Conservation (phyloP, 1,284 basidiomycete species). For the Malassezia brasiliensis region DNA sequence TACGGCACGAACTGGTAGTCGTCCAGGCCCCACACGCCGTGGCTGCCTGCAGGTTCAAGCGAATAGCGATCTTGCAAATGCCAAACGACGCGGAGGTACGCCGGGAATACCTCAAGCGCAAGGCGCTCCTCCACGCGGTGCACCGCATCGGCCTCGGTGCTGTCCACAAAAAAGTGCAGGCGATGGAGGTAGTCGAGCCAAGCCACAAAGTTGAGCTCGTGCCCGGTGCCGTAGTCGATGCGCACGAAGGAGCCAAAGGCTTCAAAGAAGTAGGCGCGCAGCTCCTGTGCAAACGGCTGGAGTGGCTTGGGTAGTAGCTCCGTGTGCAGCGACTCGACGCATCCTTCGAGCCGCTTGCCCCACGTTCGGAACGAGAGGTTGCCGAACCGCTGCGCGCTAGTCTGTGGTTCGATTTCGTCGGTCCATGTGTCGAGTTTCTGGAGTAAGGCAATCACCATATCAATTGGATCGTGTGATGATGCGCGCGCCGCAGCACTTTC, state of each 20-base stretch:
- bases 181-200: conserved; percentile 36
- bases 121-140: conserved; percentile 22
- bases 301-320: conserved; percentile 54
- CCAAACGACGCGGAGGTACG: conserved; percentile 75
- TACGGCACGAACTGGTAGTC: conserved; percentile 87
- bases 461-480: conserved; percentile 26
- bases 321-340: conserved; percentile 21
- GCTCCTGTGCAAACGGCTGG: conserved; percentile 54
- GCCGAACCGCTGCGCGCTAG: conserved; percentile 82
- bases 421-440: conserved; percentile 68
- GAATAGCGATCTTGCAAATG: conserved; percentile 76
- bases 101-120: conserved; percentile 57
- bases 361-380: conserved; percentile 85
- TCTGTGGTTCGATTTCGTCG: conserved; percentile 65
- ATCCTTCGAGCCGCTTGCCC: conserved; percentile 65
- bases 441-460: conserved; percentile 56
- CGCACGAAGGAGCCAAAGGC: conserved; percentile 83
- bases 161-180: conserved; percentile 21
- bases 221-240: conserved; percentile 93
- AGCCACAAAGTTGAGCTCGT: conserved; percentile 56
- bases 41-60: conserved; percentile 50
- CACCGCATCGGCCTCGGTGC: not conserved
- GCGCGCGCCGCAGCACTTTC: not conserved
- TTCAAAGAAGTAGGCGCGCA: conserved; percentile 67
- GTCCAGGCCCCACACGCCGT: conserved; percentile 82